A percentile compares a stretch with the other conserved stretches of the same genome.
Conservation (phyloP, 1,284 basidiomycete genomes). For the Spongispora temasekensis region DNA sequence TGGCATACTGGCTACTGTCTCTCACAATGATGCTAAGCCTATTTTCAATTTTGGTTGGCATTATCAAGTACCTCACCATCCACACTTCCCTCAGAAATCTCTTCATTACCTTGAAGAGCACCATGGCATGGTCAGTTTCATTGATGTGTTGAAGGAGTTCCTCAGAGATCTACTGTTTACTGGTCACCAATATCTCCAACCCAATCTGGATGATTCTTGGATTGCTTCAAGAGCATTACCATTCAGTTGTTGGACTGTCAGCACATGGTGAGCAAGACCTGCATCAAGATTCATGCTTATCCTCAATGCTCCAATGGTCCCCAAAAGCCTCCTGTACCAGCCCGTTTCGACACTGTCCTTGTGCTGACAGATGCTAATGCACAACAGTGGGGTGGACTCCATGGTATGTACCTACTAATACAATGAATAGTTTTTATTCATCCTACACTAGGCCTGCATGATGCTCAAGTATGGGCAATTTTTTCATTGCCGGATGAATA, state of each 20-base stretch:
- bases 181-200: neutral
- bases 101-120: neutral
- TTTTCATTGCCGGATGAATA: too few relatives aligned
- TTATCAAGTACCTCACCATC: neutral
- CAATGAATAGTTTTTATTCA: too few relatives aligned
- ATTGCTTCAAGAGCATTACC: neutral
- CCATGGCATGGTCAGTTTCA: neutral
- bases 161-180: neutral
- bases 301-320: too few relatives aligned
- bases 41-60: neutral
- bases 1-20: neutral
- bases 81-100: neutral
- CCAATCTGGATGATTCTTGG: neutral
- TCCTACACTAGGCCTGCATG: too few relatives aligned
- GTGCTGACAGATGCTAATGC: too few relatives aligned
- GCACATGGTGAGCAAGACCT: neutral
- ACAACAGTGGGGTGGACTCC: too few relatives aligned
- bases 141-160: neutral
- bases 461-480: too few relatives aligned
- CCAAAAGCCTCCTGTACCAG: too few relatives aligned
- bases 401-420: too few relatives aligned
- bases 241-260: neutral
- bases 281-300: neutral
- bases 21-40: neutral
- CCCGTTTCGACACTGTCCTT: too few relatives aligned